Percentiles rank a stretch among this genome's conserved stretches.
Evolutionary conservation across 805 yeast genomes (phyloP).

Genomic region (Diddensiella transvaalensis): DNA sequence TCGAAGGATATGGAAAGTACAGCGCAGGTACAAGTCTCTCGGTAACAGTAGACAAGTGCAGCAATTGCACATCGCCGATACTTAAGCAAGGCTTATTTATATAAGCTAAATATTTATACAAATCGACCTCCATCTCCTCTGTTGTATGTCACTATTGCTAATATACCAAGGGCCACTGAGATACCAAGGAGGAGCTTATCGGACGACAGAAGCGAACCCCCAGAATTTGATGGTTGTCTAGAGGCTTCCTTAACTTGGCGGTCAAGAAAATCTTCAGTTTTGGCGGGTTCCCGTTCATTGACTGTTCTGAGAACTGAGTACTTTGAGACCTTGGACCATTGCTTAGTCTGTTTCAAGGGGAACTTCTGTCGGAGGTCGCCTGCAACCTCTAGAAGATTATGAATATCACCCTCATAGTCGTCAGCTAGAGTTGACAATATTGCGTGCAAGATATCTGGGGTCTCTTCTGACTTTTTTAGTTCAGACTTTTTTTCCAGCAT

Average conservation of each 20-base stretch:
- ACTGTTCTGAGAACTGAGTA: slow-evolving; percentile 35
- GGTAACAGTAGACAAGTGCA: background rate
- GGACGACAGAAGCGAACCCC: background rate
- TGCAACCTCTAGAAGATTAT: slow-evolving; percentile 25
- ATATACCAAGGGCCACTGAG: slow-evolving; percentile 19
- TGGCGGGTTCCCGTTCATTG: background rate
- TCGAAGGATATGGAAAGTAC: background rate
- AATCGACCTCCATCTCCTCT: background rate
- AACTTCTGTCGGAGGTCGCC: slow-evolving; percentile 17
- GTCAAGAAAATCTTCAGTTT: background rate
- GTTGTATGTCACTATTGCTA: slow-evolving; percentile 7
- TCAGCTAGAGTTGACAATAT: slow-evolving; percentile 32
- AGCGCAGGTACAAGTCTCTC: background rate
- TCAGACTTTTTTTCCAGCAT: slow-evolving; percentile 37
- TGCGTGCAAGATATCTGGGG: slow-evolving; percentile 42
- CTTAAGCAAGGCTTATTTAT: background rate
- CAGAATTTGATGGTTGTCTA: background rate
- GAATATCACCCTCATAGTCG: slow-evolving; percentile 16
- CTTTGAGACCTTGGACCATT: slow-evolving; percentile 28
- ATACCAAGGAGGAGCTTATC: slow-evolving; percentile 8
- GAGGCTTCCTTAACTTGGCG: background rate
- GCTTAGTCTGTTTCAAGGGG: slow-evolving; percentile 22
- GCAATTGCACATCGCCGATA: background rate
- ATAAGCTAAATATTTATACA: background rate
- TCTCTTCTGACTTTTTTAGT: slow-evolving; percentile 37